phyloP scores from a whole-genome alignment of 2,329 filamentous ascomycete genomes.

The Penicillium verrucosum region DNA sequence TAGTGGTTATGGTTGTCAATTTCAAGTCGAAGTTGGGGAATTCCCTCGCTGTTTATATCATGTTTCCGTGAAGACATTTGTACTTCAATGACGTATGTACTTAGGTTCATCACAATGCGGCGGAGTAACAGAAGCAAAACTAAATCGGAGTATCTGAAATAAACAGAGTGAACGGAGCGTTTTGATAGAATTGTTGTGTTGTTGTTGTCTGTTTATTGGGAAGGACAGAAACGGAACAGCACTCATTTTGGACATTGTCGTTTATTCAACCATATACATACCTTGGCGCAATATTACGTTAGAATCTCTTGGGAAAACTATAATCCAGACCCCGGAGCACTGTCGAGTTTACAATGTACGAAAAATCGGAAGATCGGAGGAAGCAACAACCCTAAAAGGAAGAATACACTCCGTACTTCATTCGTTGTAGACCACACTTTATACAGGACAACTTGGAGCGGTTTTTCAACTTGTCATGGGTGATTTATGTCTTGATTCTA shows the following conservation, averaged over 20 bases:
- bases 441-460: background rate
- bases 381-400: background rate
- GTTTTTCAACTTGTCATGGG: background rate
- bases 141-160: background rate
- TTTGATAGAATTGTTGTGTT: background rate
- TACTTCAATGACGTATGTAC: too few species aligned
- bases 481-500: background rate
- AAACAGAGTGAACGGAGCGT: background rate
- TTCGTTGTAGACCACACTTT: background rate
- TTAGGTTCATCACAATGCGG: background rate
- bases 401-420: background rate
- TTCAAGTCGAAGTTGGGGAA: too few species aligned
- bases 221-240: background rate
- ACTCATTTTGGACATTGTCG: background rate
- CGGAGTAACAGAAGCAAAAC: background rate
- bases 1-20: background rate
- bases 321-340: too few species aligned
- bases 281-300: background rate
- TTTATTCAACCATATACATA: background rate
- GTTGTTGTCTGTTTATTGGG: background rate
- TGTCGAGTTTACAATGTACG: background rate
- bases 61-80: background rate
- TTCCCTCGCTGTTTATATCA: background rate
- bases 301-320: background rate
- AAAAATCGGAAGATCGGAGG: background rate